phyloP scores from a whole-genome alignment of 768 basidiomycete species.

The Termitomyces sp. region DNA sequence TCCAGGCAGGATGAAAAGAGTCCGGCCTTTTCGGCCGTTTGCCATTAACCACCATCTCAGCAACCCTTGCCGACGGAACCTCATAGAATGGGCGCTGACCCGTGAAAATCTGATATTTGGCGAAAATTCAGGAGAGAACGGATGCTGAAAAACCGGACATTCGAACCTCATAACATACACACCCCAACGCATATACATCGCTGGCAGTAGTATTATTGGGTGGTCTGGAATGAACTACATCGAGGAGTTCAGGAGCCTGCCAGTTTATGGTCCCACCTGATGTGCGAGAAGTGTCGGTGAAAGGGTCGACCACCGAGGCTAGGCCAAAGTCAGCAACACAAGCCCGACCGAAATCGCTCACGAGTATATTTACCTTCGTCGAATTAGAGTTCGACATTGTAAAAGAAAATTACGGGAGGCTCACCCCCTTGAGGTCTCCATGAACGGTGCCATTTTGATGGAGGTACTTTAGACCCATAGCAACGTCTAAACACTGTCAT shows the following conservation, averaged over 20 bases:
- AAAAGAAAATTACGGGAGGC: not conserved
- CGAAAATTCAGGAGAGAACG: not conserved
- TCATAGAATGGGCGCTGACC: not conserved
- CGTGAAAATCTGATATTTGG: not conserved
- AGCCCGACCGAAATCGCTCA: not conserved
- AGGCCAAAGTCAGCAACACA: slow-evolving; percentile 1
- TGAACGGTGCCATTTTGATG: not conserved
- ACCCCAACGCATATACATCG: not conserved
- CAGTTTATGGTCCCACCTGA: not conserved
- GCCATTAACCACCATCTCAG: not conserved
- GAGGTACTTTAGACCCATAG: not conserved
- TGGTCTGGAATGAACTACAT: not conserved
- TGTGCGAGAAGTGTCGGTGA: not conserved
- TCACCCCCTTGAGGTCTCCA: not conserved
- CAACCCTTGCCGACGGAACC: not conserved
- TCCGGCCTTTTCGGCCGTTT: not conserved
- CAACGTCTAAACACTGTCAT: not conserved
- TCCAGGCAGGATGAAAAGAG: not conserved
- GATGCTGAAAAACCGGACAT: not conserved
- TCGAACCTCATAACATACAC: slow-evolving; percentile 1
- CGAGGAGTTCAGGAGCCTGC: not conserved
- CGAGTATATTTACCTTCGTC: not conserved
- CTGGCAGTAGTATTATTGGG: not conserved
- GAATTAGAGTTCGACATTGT: not conserved
- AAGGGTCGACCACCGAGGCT: not conserved